Conservation (phyloP, 306 rosid species). For the Vigna mungo region DNA sequence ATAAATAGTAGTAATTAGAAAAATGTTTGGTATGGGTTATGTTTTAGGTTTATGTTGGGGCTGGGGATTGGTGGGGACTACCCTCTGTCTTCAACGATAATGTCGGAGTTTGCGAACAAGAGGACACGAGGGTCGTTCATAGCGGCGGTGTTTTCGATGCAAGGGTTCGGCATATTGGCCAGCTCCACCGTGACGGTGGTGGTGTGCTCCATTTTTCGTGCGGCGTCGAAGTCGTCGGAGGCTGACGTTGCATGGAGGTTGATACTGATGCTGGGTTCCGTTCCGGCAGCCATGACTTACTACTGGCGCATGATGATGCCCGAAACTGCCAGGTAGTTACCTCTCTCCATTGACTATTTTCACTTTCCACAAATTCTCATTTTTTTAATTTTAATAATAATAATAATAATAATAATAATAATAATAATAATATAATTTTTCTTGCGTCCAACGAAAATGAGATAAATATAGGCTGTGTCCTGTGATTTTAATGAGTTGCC, state of each 20-base stretch:
- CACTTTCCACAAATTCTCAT: background rate
- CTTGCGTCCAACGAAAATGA: too few relatives aligned
- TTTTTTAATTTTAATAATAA: too few relatives aligned
- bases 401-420: too few relatives aligned
- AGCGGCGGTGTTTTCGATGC: conserved; percentile 89
- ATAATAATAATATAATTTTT: background rate
- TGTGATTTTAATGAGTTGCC: too few relatives aligned
- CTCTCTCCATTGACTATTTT: background rate
- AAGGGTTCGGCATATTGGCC: conserved; percentile 80
- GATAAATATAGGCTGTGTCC: background rate
- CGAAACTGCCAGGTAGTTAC: conserved; percentile 84
- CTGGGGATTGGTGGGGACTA: conserved; percentile 90
- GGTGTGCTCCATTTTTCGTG: conserved; percentile 60
- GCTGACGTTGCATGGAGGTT: conserved; percentile 82
- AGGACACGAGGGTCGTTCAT: conserved; percentile 81
- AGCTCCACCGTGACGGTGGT: conserved; percentile 61
- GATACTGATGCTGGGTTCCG: conserved; percentile 70
- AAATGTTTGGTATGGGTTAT: background rate
- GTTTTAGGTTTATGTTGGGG: conserved; percentile 63
- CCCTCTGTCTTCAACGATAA: conserved; percentile 80
- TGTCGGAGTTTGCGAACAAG: conserved; percentile 91
- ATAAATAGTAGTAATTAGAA: too few relatives aligned
- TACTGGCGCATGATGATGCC: conserved; percentile 95
- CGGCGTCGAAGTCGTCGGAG: background rate
- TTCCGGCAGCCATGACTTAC: conserved; percentile 84